Base-by-base conservation (phyloP, 164 flowering plant species). In the Vitis amurensis region DNA sequence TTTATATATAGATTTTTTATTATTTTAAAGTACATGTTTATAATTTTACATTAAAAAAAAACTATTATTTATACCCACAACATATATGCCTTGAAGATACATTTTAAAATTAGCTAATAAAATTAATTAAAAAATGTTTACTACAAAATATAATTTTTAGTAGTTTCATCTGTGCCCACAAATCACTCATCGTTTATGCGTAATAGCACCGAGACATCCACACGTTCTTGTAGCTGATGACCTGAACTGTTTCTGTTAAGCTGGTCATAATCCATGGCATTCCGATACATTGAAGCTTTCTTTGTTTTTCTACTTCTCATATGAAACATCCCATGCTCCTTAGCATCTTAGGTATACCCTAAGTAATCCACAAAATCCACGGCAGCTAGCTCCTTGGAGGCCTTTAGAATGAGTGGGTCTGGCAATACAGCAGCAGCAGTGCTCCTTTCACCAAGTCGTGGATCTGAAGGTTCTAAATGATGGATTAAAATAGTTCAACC, bases 141-240 rank as follows among this genome's bases (percentile, higher is more conserved):
- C 1, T 19, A 19, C 23, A 19, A 19, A 19, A 19, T 19, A 19
- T 19, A 19, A 19, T 1, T 19, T 19, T 19, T 19, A 19, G 23
- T 19, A 19, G 23, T 19, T 19, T 19, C 23, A 19, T 19, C 17
- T 1, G 19, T 19, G 19, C 19, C 19, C 14, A 69, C 19, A 58
- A 79, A 81, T 8, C 68, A 51, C n/a, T 81, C 75, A 57, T 77
- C 71, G 50, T 79, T 74, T 11, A 71, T 67, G 68, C 69, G 69
- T 29, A 76, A 71, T 48, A 81, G 66, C 61, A 76, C 82, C 59
- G 71, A 31, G 64, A 69, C 66, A 67, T 79, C 78, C 17, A 37
- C 61, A 59, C 10, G 61, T 9, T 77, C 71, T 60, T 55, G 62
- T 2, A 70, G 52, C 56, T 59, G 71, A 16, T 50, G 10, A 56